Percentiles rank a stretch among this genome's conserved stretches.
These are phyloP conservation scores for Aspergillus sp. DNA, from an alignment of 2,329 filamentous ascomycete genomes.

Conservation along the genomic window DNA sequence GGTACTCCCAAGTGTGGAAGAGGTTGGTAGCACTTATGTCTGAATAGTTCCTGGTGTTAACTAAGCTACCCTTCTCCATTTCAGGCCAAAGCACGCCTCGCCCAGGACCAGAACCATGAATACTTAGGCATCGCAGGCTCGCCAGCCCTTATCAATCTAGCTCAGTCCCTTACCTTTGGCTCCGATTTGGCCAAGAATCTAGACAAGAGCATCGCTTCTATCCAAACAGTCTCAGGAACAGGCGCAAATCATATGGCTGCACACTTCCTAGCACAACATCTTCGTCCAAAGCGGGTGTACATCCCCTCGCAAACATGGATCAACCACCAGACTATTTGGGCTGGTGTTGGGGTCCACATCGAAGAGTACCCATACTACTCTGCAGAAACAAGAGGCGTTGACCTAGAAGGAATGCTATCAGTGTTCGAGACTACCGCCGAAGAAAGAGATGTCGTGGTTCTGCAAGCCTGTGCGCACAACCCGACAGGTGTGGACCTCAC, in stretches of 20 bases:
- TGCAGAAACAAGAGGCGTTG: not conserved
- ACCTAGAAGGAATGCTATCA: not conserved
- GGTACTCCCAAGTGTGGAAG: conserved; percentile 39
- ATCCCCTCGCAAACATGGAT: conserved; percentile 90
- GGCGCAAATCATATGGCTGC: conserved; percentile 86
- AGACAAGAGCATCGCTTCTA: conserved; percentile 53
- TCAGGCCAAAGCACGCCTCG: conserved; percentile 56
- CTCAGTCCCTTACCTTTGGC: not conserved
- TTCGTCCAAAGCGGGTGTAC: conserved; percentile 68
- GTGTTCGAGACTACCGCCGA: conserved; percentile 67
- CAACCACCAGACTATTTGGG: conserved; percentile 91
- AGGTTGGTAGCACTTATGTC: conserved; percentile 15
- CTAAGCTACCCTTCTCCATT: conserved; percentile 56
- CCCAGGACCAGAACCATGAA: not conserved
- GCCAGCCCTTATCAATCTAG: not conserved
- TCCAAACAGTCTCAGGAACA: conserved; percentile 92
- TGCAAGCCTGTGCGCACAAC: conserved; percentile 93
- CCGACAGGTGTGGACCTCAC: conserved; percentile 92
- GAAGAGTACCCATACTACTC: conserved; percentile 4
- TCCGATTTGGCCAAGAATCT: not conserved
- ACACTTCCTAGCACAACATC: conserved; percentile 82
- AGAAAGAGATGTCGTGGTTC: conserved; percentile 77
- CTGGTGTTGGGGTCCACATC: conserved; percentile 14
- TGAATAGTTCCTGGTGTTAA: too few relatives aligned
- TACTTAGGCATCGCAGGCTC: not conserved